Percentiles rank a stretch among this genome's conserved stretches.
Conservation (phyloP, 768 basidiomycete species). For the Leccinum barrowsii region DNA sequence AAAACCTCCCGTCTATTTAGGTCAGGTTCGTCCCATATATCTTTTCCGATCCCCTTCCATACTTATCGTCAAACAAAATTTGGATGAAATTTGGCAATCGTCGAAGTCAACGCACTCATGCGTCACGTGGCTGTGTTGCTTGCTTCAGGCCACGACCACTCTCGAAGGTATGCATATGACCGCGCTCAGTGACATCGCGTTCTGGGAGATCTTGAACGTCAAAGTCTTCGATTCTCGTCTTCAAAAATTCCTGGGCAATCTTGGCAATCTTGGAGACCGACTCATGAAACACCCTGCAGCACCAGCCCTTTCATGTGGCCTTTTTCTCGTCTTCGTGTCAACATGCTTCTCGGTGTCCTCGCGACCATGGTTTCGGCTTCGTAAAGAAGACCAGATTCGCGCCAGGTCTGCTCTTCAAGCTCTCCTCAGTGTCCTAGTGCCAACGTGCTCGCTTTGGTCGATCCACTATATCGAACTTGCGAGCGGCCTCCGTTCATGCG, state of each 20-base stretch:
- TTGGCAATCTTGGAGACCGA: not conserved
- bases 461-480: slow-evolving; percentile 34
- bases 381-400: slow-evolving; percentile 7
- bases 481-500: slow-evolving; percentile 16
- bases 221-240: not conserved
- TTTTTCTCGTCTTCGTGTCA: slow-evolving; percentile 8
- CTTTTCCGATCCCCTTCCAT: not conserved
- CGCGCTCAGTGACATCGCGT: not conserved
- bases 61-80: not conserved
- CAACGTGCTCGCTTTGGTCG: slow-evolving; percentile 46
- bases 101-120: too few species aligned
- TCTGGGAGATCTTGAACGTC: slow-evolving; percentile 1
- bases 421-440: slow-evolving; percentile 40
- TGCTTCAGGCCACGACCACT: not conserved
- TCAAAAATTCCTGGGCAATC: not conserved
- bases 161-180: slow-evolving; percentile 6
- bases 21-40: not conserved
- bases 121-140: not conserved
- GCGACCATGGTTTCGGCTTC: not conserved
- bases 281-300: not conserved
- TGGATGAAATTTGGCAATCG: not conserved
- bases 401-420: slow-evolving; percentile 31
- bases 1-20: too few species aligned
- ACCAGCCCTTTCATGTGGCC: slow-evolving; percentile 1
- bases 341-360: slow-evolving; percentile 8